phyloP scores from a whole-genome alignment of 257 asterid genomes.

The Solanum rostratum region DNA sequence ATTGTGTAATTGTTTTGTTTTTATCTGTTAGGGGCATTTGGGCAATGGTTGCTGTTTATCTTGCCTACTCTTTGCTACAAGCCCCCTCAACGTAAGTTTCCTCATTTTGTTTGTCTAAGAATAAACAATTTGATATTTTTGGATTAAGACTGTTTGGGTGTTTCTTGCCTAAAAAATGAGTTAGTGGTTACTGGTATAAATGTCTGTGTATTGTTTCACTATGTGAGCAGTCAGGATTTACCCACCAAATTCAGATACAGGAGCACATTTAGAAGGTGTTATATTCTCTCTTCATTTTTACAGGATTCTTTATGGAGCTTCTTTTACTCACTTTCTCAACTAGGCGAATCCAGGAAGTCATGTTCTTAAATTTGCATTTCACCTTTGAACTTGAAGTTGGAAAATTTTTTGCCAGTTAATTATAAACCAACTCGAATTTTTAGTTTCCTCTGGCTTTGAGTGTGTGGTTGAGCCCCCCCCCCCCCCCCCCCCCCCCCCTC shows the following conservation, averaged over 20 bases:
- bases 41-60: slow-evolving; percentile 95
- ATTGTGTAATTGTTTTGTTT: slow-evolving; percentile 1
- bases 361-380: not conserved
- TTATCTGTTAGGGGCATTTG: slow-evolving; percentile 64
- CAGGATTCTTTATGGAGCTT: not conserved
- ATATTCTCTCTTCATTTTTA: not conserved
- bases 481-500: too few relatives aligned
- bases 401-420: not conserved
- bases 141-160: not conserved
- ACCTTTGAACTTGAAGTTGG: not conserved
- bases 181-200: not conserved
- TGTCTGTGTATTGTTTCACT: not conserved
- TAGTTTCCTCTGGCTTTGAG: not conserved
- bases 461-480: not conserved
- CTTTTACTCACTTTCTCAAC: not conserved
- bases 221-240: not conserved
- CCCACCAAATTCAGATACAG: not conserved
- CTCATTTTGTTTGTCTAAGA: not conserved
- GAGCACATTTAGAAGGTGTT: not conserved
- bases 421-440: not conserved
- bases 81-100: slow-evolving; percentile 95
- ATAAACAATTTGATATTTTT: not conserved
- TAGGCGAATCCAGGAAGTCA: not conserved
- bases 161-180: not conserved
- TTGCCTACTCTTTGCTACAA: slow-evolving; percentile 92